Percentiles rank a stretch among this genome's conserved stretches.
Evolutionary conservation across 768 basidiomycete species (phyloP).

Genomic region (Termitomyces sp.): DNA sequence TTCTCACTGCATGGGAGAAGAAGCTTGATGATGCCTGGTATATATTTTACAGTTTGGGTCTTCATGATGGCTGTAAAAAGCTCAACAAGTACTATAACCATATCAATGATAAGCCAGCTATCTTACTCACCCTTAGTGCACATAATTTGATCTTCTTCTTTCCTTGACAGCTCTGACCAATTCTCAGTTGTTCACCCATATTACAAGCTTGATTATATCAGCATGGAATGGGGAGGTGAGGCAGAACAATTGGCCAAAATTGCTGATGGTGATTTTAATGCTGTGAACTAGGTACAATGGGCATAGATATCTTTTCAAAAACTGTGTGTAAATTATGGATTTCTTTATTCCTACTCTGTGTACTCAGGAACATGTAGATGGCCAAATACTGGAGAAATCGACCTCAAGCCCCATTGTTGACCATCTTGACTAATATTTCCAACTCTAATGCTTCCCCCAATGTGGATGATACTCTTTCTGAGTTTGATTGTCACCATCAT

Average conservation of each 20-base stretch:
- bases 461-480: no score
- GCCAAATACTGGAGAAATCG: neutral
- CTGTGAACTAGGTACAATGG: constrained; percentile 21
- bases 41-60: no score
- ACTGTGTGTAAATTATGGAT: constrained; percentile 2
- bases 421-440: neutral
- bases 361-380: neutral
- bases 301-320: constrained; percentile 15
- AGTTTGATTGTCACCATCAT: no score
- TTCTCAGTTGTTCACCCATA: constrained; percentile 28
- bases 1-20: no score
- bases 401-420: neutral
- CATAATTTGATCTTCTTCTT: no score
- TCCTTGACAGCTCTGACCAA: no score
- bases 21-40: no score
- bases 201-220: constrained; percentile 28
- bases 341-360: neutral
- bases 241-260: constrained; percentile 22
- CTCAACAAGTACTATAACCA: neutral
- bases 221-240: constrained; percentile 25
- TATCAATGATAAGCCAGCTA: no score
- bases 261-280: constrained; percentile 13
- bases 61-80: neutral
- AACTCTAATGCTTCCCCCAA: neutral
- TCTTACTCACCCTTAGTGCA: no score